A percentile compares a stretch with the other conserved stretches of the same genome.
phyloP scores from a whole-genome alignment of 2,329 filamentous ascomycete species.

The Penicillium polonicum region DNA sequence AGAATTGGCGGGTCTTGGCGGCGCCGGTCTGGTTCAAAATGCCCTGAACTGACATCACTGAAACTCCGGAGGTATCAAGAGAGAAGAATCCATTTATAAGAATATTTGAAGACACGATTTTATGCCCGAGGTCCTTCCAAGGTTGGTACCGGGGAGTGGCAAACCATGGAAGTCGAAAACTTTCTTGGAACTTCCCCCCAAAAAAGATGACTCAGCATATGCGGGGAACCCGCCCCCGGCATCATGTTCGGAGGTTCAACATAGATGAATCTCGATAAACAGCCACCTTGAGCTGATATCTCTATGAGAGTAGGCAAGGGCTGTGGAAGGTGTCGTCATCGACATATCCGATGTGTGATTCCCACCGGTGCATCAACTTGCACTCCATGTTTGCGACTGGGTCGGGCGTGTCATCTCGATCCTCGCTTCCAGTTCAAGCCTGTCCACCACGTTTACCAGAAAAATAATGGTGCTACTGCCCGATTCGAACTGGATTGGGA shows the following conservation, averaged over 20 bases:
- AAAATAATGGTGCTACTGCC: constrained; percentile 25
- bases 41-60: not conserved
- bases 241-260: constrained; percentile 4
- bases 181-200: not conserved
- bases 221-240: constrained; percentile 9
- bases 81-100: not conserved
- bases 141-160: not conserved
- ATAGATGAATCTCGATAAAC: not conserved
- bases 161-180: not conserved
- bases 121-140: not conserved
- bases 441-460: constrained; percentile 37
- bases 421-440: constrained; percentile 36
- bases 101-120: not conserved
- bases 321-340: constrained; percentile 37
- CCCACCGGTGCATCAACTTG: constrained; percentile 29
- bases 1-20: constrained; percentile 8
- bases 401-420: constrained; percentile 32
- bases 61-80: not conserved
- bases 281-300: not conserved
- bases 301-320: constrained; percentile 35
- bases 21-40: not conserved
- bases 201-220: constrained; percentile 12
- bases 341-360: constrained; percentile 37
- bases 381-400: constrained; percentile 30
- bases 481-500: constrained; percentile 35